phyloP scores from a whole-genome alignment of 805 yeast species.

The Monosporozyma aquatica region DNA sequence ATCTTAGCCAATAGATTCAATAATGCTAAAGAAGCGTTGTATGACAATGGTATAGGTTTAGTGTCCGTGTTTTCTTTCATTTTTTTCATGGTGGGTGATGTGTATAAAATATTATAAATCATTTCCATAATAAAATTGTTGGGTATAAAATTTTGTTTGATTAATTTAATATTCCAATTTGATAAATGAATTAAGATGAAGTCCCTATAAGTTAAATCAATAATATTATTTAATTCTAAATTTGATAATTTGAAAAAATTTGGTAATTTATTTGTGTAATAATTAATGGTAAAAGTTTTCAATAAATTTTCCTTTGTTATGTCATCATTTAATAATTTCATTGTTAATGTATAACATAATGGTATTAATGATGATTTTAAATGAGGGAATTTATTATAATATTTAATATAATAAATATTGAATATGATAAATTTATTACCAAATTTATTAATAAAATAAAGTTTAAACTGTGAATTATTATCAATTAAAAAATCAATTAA shows the following conservation, averaged over 20 bases:
- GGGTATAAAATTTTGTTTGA: constrained; percentile 28
- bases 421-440: constrained; percentile 47
- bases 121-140: constrained; percentile 46
- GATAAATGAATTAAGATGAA: constrained; percentile 49
- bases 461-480: constrained; percentile 44
- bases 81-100: constrained; percentile 14
- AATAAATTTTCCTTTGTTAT: constrained; percentile 35
- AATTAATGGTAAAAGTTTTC: constrained; percentile 35
- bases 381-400: constrained; percentile 26
- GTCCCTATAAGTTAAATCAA: constrained; percentile 51
- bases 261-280: constrained; percentile 45
- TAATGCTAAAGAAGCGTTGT: constrained; percentile 40
- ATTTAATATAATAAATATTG: constrained; percentile 48
- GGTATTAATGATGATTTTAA: constrained; percentile 34
- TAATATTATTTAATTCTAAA: constrained; percentile 24
- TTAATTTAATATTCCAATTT: constrained; percentile 32
- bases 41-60: constrained; percentile 31
- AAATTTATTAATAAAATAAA: constrained; percentile 36
- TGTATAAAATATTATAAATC: constrained; percentile 51
- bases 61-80: too few species aligned
- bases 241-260: constrained; percentile 36
- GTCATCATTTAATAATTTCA: constrained; percentile 40
- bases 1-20: constrained; percentile 33
- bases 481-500: constrained; percentile 31
- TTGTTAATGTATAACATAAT: constrained; percentile 41